phyloP scores from a whole-genome alignment of 305 asterid species.

The Solanum chacoense region DNA sequence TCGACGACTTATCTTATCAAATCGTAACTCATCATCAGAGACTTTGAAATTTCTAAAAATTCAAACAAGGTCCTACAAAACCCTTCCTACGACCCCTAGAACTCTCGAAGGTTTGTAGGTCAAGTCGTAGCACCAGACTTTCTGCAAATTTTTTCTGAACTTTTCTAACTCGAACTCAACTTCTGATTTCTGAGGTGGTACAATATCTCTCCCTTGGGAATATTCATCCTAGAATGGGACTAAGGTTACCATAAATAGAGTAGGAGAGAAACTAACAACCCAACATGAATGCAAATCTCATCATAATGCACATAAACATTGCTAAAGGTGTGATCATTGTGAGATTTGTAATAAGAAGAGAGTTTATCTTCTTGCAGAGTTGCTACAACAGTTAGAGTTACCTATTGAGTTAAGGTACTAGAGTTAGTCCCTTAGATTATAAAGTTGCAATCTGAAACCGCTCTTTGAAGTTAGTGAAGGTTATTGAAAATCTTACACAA shows the following conservation, averaged over 20 bases:
- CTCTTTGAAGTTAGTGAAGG: no score
- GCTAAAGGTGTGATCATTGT: no score
- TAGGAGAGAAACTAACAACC: not conserved
- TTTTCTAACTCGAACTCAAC: not conserved
- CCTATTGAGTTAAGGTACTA: no score
- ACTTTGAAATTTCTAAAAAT: no score
- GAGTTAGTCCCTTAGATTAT: no score
- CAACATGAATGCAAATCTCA: not conserved
- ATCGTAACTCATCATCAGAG: no score
- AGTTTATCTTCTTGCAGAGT: no score
- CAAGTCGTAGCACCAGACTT: not conserved
- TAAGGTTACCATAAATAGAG: not conserved
- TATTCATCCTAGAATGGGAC: not conserved
- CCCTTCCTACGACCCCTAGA: not conserved
- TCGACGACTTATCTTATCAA: not conserved
- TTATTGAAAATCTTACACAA: no score
- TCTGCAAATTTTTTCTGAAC: no score
- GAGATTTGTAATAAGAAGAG: no score
- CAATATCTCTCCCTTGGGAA: not conserved
- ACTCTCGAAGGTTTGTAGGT: not conserved
- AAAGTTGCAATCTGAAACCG: no score
- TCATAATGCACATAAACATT: not conserved
- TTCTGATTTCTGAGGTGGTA: not conserved
- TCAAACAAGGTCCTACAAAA: not conserved
- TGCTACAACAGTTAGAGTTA: no score